These are phyloP conservation scores for Cinchona pubescens DNA, from an alignment of 257 asterid species.

Conservation along the genomic window DNA sequence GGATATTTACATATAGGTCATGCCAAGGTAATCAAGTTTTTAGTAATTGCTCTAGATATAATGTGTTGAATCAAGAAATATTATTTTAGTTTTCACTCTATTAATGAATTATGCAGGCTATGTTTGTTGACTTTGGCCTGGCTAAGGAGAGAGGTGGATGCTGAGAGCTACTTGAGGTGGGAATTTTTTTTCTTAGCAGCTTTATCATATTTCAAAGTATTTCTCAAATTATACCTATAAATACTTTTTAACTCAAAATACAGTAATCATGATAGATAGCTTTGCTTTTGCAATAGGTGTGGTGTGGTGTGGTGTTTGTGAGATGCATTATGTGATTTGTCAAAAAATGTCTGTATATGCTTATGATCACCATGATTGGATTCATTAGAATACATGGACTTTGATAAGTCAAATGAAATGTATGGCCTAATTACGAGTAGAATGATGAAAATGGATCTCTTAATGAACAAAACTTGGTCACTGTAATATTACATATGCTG, in stretches of 20 bases:
- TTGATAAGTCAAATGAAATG: not conserved
- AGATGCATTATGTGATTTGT: not conserved
- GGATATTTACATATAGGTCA: conserved; percentile 97
- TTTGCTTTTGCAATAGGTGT: not conserved
- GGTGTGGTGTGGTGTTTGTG: not conserved
- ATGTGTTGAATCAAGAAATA: conserved; percentile 7
- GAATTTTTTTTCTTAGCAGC: conserved; percentile 22
- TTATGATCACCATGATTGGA: not conserved
- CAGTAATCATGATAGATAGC: not conserved
- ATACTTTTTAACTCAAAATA: not conserved
- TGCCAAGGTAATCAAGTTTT: conserved; percentile 65
- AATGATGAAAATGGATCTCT: not conserved
- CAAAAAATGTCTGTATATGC: not conserved
- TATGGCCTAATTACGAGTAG: not conserved
- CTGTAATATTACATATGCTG: not conserved
- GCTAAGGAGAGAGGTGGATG: conserved; percentile 94
- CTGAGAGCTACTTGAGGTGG: conserved; percentile 90
- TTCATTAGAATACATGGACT: not conserved
- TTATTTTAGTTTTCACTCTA: conserved; percentile 5
- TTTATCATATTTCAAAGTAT: conserved; percentile 1
- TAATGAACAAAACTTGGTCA: not conserved
- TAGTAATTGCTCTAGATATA: conserved; percentile 9
- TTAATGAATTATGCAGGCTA: conserved; percentile 58
- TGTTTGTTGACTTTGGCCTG: conserved; percentile 96
- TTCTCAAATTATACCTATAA: not conserved